Base-by-base conservation (phyloP, 495 filamentous ascomycete genomes). In the Daldinia bambusicola region DNA sequence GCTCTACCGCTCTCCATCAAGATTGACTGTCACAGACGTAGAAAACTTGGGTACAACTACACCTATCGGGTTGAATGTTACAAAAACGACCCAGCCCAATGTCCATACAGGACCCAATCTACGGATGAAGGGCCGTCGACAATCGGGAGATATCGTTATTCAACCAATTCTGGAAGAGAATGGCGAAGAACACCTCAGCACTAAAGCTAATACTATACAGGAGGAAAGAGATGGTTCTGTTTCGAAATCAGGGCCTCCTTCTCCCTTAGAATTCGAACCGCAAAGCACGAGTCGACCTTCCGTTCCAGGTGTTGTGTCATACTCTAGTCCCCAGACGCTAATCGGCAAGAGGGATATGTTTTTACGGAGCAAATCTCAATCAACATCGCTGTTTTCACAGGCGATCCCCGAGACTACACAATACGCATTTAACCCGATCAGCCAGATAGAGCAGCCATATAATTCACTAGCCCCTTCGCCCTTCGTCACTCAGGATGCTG, bases 341-440 rank as follows among this genome's bases (percentile, higher is more conserved):
- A 82, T 92, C n/a, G 85, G 85, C 14, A 84, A 87, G 74, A 86
- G 90, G 26, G 87, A 91, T 48, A 82, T 76, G 55, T 81, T 90
- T 48, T 76, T 92, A 14, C 85, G 86, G 20, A 87, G 79, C 67
- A 86, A 85, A 65, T 79, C 80, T 34, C 74, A 62, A 63, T 80
- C 66, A 70, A 83, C 75, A 65, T 67, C 69, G 58, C 72, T 52
- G 55, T 73, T 45, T 51, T 60, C 65, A 61, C 57, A 74, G 34
- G 55, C 69, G 34, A 71, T 60, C 59, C 65, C 70, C 59, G 69
- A 72, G 55, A 16, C 63, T 45, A 20, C 69, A 30, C 63, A 73
- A 69, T 20, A 65, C 52, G 16, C 59, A 53, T 69, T 66, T 41
- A 78, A 72, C 76, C 69, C 80, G 50, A 67, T 67, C 68, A 75